phyloP scores from a whole-genome alignment of 805 yeast species.

The Nakazawaea ernobii region DNA sequence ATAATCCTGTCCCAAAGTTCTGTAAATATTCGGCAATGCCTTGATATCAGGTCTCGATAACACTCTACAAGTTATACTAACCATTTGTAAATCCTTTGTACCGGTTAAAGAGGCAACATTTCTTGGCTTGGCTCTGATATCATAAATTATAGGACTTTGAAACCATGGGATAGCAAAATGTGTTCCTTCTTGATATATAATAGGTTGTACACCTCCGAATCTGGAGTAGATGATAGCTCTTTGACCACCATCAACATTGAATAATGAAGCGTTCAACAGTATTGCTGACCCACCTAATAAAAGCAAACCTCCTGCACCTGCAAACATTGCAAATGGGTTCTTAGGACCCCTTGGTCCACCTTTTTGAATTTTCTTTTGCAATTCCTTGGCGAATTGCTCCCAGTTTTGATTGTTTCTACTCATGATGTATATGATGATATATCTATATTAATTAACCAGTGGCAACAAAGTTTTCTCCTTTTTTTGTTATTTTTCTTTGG shows the following conservation, averaged over 20 bases:
- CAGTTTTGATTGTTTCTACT: slow-evolving; percentile 37
- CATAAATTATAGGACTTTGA: slow-evolving; percentile 88
- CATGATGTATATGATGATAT: not conserved
- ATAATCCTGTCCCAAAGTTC: slow-evolving; percentile 91
- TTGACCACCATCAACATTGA: slow-evolving; percentile 98
- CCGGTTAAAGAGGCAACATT: slow-evolving; percentile 95
- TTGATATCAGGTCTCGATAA: slow-evolving; percentile 79
- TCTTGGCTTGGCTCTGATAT: slow-evolving; percentile 95
- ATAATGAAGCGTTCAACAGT: slow-evolving; percentile 50
- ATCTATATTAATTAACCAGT: not conserved
- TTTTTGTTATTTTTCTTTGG: not conserved
- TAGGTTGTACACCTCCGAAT: slow-evolving; percentile 74
- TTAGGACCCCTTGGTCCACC: slow-evolving; percentile 22
- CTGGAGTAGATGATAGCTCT: slow-evolving; percentile 93
- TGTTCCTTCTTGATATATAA: slow-evolving; percentile 88
- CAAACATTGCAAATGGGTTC: slow-evolving; percentile 48
- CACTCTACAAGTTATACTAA: slow-evolving; percentile 97
- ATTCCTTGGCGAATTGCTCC: slow-evolving; percentile 44
- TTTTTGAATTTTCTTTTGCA: slow-evolving; percentile 39
- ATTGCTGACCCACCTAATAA: slow-evolving; percentile 54
- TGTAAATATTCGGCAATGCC: slow-evolving; percentile 76
- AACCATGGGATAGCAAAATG: slow-evolving; percentile 93
- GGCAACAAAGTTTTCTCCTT: not conserved
- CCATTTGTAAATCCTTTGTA: slow-evolving; percentile 98
- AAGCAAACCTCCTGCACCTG: slow-evolving; percentile 59